A percentile compares a stretch with the other conserved stretches of the same genome.
phyloP scores from a whole-genome alignment of 2,329 filamentous ascomycete species.

The Grosmannia clavigera region DNA sequence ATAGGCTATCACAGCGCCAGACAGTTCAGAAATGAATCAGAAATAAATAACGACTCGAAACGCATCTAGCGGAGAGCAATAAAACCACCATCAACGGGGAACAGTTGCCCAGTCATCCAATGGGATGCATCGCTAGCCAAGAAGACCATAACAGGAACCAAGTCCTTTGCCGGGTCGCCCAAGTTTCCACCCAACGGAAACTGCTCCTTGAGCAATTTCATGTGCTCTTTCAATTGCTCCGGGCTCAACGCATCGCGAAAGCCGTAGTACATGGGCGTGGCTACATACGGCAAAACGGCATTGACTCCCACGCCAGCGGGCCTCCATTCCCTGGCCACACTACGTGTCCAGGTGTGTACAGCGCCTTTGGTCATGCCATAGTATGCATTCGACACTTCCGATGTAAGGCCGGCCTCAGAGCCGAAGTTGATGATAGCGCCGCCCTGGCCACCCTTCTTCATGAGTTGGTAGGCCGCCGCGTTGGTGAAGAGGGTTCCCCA shows the following conservation, averaged over 20 bases:
- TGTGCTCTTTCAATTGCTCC: background rate
- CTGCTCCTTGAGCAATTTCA: background rate
- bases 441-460: background rate
- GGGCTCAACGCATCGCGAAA: background rate
- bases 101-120: background rate
- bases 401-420: background rate
- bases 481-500: background rate
- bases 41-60: too few relatives aligned
- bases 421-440: background rate
- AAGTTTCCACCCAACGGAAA: background rate
- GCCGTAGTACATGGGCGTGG: background rate
- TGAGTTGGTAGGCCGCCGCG: background rate
- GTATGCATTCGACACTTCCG: background rate
- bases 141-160: background rate
- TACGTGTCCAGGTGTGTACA: background rate
- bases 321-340: background rate
- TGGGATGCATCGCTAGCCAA: background rate
- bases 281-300: background rate
- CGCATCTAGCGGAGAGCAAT: background rate
- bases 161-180: background rate
- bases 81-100: background rate
- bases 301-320: background rate
- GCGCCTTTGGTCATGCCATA: background rate
- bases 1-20: too few relatives aligned
- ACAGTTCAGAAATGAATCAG: too few relatives aligned